Conservation (phyloP, 179 eudicot genomes). For the Spinacia oleracea region DNA sequence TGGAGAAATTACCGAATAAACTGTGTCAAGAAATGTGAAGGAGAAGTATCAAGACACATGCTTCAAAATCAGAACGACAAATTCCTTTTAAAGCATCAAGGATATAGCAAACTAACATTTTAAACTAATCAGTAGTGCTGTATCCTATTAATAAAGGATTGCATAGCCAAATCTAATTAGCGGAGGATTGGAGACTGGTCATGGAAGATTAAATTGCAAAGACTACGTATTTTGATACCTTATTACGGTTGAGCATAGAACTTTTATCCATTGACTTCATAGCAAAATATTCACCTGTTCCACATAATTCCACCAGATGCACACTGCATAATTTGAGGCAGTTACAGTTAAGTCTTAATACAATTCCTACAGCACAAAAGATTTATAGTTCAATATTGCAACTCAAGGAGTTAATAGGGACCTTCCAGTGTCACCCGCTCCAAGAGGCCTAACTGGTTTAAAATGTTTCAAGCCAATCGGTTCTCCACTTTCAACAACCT, state of each 20-base stretch:
- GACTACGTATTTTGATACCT: conserved; percentile 43
- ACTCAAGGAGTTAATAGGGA: conserved; percentile 28
- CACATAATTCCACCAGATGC: conserved; percentile 87
- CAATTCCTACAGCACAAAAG: background rate
- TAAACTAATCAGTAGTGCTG: background rate
- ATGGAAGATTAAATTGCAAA: background rate
- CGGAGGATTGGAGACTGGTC: background rate
- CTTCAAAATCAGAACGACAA: conserved; percentile 7
- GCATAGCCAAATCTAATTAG: background rate
- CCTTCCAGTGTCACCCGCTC: conserved; percentile 99
- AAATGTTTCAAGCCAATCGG: conserved; percentile 84
- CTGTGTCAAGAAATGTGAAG: too few relatives aligned
- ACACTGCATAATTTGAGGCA: conserved; percentile 53
- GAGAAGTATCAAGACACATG: background rate
- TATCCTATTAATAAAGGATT: background rate
- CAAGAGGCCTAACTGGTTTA: conserved; percentile 83
- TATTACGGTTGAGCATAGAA: conserved; percentile 89
- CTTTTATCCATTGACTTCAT: conserved; percentile 98
- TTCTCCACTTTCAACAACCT: conserved; percentile 80
- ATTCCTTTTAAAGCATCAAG: background rate
- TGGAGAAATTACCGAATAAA: conserved; percentile 15
- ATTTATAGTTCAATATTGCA: conserved; percentile 1
- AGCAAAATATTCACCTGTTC: conserved; percentile 79
- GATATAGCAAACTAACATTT: background rate
- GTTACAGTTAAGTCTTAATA: background rate